Evolutionary conservation across 2,329 filamentous ascomycete genomes (phyloP).

Genomic region (Aureobasidium melanogenum): DNA sequence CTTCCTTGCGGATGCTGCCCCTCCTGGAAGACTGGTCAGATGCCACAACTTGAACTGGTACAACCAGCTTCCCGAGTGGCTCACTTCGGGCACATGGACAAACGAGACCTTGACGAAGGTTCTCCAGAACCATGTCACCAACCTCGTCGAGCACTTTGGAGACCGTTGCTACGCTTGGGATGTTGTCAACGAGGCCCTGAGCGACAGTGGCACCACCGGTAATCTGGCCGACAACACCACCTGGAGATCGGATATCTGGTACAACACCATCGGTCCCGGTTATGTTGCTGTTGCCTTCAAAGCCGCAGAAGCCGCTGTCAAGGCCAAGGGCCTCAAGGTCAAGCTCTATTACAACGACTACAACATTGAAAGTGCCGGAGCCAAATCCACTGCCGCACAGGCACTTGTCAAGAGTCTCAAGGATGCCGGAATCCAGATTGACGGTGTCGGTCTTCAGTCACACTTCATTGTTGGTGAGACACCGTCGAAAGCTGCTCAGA

Average conservation of each 20-base stretch:
- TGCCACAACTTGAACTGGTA: slow-evolving; percentile 55
- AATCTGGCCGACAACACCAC: slow-evolving; percentile 35
- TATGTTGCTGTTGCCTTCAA: slow-evolving; percentile 52
- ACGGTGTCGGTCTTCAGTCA: slow-evolving; percentile 54
- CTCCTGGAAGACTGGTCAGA: slow-evolving; percentile 41
- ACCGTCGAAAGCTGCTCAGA: slow-evolving; percentile 37
- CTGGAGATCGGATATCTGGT: slow-evolving; percentile 46
- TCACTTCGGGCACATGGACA: slow-evolving; percentile 43
- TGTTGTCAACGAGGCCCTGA: slow-evolving; percentile 55
- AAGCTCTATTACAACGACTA: slow-evolving; percentile 59
- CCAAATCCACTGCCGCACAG: slow-evolving; percentile 32
- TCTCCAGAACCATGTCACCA: slow-evolving; percentile 52
- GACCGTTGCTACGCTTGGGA: slow-evolving; percentile 57
- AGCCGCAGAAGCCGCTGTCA: slow-evolving; percentile 45
- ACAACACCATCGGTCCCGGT: slow-evolving; percentile 44
- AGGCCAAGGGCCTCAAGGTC: slow-evolving; percentile 44
- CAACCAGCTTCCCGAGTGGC: slow-evolving; percentile 46
- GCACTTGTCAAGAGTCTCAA: slow-evolving; percentile 28
- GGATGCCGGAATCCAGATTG: slow-evolving; percentile 38
- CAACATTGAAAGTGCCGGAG: slow-evolving; percentile 49
- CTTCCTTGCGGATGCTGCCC: slow-evolving; percentile 32
- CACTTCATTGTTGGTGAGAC: slow-evolving; percentile 51
- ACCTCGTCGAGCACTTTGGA: slow-evolving; percentile 50
- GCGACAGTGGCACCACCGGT: slow-evolving; percentile 30
- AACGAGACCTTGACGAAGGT: slow-evolving; percentile 47